Conservation (phyloP, 1,284 basidiomycete genomes). For the Takashimella tepidaria region DNA sequence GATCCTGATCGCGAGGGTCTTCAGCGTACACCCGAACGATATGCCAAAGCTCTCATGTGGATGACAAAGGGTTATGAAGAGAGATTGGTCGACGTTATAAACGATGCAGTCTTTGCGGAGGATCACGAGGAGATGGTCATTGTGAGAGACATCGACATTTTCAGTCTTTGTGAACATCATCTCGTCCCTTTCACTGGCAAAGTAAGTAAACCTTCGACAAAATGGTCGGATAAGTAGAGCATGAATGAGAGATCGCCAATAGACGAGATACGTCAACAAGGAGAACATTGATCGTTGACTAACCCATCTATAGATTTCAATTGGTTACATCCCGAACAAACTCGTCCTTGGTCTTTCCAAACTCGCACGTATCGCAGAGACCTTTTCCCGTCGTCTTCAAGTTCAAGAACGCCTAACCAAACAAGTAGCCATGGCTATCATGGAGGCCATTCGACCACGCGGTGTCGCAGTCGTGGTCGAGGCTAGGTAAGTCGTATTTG, state of each 20-base stretch:
- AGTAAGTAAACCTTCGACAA: constrained; percentile 58
- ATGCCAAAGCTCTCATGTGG: constrained; percentile 96
- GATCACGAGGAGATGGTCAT: constrained; percentile 99
- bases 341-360: constrained; percentile 96
- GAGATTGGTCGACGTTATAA: constrained; percentile 88
- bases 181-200: constrained; percentile 98
- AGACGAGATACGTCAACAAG: too few relatives aligned
- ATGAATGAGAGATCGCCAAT: too few relatives aligned
- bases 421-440: constrained; percentile 93
- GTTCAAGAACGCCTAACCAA: constrained; percentile 97
- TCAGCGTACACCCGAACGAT: constrained; percentile 84
- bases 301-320: constrained; percentile 61
- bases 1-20: constrained; percentile 94
- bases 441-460: constrained; percentile 93
- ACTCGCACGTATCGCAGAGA: constrained; percentile 94
- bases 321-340: constrained; percentile 93
- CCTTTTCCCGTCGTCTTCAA: constrained; percentile 89
- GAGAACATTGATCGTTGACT: too few relatives aligned
- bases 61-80: constrained; percentile 99
- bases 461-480: constrained; percentile 99
- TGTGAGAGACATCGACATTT: constrained; percentile 95
- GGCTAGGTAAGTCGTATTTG: constrained; percentile 87
- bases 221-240: too few relatives aligned
- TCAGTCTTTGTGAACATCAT: constrained; percentile 97
- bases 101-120: constrained; percentile 97